Evolutionary conservation across 805 yeast genomes (phyloP), one percentile per base, ranked within the genome.

Genomic region (Komagataella phaffii): DNA sequence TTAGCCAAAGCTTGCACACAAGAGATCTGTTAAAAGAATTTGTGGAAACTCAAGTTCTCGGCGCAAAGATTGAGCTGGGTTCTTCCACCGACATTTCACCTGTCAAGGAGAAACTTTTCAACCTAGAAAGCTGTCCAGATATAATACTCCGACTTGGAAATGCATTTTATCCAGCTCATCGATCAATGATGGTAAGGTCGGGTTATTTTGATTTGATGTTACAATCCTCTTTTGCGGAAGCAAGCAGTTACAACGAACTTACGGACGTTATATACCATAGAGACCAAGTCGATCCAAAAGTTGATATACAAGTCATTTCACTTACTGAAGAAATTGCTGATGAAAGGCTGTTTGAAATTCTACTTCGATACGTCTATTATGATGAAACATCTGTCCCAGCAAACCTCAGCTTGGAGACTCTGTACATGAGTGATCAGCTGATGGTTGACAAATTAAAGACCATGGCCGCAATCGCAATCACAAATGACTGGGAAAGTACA

Each of bases 181-280:
- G 81, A 46, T 73, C 85, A 0, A 74, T 85, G 49, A 60, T 86
- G 21, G 63, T 73, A 4, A 65, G 89, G 45, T 76, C 85, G 2
- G 83, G 77, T 47, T 85, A 82, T 62, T 86, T 78, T 58, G 77
- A 72, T 50, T 73, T 79, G 2, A 75, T 85, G 82, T 79, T 86
- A 59, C 61, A 69, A 7, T 79, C 86, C 1, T 61, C 72, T 1
- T 76, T 77, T 53, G 53, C 60, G 3, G 80, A 75, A 51, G 57
- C 60, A 3, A 49, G 51, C 17, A 44, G 50, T 1, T 53, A 50
- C 36, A 40, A 51, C 5, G 52, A 52, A 36, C 46, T 58, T 36
- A 54, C 62, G 19, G 55, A 57, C 12, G 43, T 14, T 5, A 55
- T 55, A 30, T 30, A 8, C 40, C 40, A 30, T 30, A 10, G 40